These are phyloP conservation scores for Rhodofomes roseus DNA, from an alignment of 1,284 basidiomycete genomes.

Conservation along the genomic window DNA sequence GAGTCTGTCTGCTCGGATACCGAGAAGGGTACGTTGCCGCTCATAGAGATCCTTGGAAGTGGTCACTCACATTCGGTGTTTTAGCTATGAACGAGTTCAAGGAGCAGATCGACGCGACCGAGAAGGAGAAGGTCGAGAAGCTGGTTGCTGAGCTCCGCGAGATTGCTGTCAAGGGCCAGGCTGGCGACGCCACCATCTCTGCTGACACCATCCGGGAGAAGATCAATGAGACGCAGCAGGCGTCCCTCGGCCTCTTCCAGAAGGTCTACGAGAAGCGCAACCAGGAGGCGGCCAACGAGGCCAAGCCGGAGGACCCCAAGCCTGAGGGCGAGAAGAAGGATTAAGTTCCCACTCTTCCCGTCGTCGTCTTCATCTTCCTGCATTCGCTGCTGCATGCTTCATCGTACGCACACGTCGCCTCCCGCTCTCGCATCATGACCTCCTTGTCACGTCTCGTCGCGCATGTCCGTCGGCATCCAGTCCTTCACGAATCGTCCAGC, in stretches of 20 bases:
- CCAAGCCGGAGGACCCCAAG: slow-evolving; percentile 42
- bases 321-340: slow-evolving; percentile 74
- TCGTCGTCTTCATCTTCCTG: background rate
- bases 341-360: slow-evolving; percentile 34
- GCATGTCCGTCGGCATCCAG: slow-evolving; percentile 7
- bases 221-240: slow-evolving; percentile 95
- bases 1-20: slow-evolving; percentile 95
- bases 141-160: slow-evolving; percentile 88
- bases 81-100: slow-evolving; percentile 95
- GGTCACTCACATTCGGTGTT: background rate
- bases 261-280: slow-evolving; percentile 95
- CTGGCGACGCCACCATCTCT: slow-evolving; percentile 77
- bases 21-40: slow-evolving; percentile 72
- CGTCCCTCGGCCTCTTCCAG: slow-evolving; percentile 96
- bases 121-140: slow-evolving; percentile 92
- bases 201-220: slow-evolving; percentile 90
- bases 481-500: slow-evolving; percentile 11
- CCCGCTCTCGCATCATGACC: slow-evolving; percentile 1
- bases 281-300: slow-evolving; percentile 48
- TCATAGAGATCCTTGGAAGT: background rate
- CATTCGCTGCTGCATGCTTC: background rate
- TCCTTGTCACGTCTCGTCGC: slow-evolving; percentile 3
- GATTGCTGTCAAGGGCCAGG: slow-evolving; percentile 87
- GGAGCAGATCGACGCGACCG: slow-evolving; percentile 88
- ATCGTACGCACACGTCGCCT: slow-evolving; percentile 1